phyloP scores from a whole-genome alignment of 108 stramenopile genomes.

The Bacterosira constricta region DNA sequence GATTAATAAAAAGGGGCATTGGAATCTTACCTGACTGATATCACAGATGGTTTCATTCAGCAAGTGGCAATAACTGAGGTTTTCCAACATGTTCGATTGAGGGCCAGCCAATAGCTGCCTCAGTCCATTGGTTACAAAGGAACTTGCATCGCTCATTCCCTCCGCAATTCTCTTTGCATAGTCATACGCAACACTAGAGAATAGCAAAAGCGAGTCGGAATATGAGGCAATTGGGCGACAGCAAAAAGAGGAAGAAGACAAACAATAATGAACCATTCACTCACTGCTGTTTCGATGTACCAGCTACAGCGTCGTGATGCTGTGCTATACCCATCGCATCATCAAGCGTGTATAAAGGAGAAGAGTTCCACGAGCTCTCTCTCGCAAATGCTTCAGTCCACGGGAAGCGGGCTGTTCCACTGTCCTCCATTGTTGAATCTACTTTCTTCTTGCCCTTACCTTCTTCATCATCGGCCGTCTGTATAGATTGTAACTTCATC shows the following conservation, averaged over 20 bases:
- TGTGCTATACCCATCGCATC: conserved; percentile 85
- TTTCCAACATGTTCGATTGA: conserved; percentile 8
- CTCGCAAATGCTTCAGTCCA: neutral
- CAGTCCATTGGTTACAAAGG: conserved; percentile 51
- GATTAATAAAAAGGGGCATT: too few relatives aligned
- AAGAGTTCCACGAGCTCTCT: conserved; percentile 24
- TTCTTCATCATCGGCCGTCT: neutral
- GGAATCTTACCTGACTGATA: conserved; percentile 46
- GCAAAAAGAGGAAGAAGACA: neutral
- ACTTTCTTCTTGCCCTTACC: neutral
- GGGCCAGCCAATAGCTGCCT: conserved; percentile 37
- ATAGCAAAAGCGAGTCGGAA: neutral
- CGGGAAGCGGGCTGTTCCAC: neutral
- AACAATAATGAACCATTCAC: neutral
- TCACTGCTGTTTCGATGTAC: conserved; percentile 29
- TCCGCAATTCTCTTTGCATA: conserved; percentile 77
- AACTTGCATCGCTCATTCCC: conserved; percentile 65
- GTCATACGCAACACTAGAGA: conserved; percentile 81
- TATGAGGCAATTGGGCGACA: neutral
- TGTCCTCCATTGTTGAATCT: neutral
- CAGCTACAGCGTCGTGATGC: conserved; percentile 93
- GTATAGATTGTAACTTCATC: conserved; percentile 6
- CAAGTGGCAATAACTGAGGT: conserved; percentile 70
- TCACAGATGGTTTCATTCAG: conserved; percentile 89
- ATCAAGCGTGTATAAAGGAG: conserved; percentile 63